Evolutionary conservation across 306 rosid species (phyloP), one percentile per base, ranked within the genome.

Genomic region (Fagus sylvatica): DNA sequence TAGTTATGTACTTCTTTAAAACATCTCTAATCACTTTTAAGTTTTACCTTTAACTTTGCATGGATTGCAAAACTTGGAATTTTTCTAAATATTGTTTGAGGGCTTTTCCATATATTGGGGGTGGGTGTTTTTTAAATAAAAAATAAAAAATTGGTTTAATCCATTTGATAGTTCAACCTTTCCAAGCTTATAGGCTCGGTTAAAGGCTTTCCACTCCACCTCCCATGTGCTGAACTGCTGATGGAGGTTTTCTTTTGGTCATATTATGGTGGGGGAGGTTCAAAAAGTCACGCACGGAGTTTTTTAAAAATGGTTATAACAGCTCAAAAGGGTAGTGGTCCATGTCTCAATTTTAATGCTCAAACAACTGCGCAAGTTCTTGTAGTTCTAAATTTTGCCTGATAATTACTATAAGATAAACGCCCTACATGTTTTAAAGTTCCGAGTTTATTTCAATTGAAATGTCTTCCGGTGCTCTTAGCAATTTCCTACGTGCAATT

Each of bases 261-360:
- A 55, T 32, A 19, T n/a, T 30, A 32, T n/a, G 40, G n/a, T 12
- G 67, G 13, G 4, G 67, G 42, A 46, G 41, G 39, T 61, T 61
- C 8, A 60, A 33, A 60, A 32, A 33, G 67, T 5, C 3, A 11
- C n/a, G 30, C 40, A 12, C 41, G 4, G 17, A 32, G n/a, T 13
- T 61, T 13, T 10, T n/a, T n/a, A 40, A 66, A 17, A 11, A n/a
- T 7, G 71, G 1, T 2, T 7, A 17, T 7, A 3, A 66, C 51
- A 66, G 71, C 71, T 66, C 71, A 66, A 66, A 39, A 66, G 71
- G 32, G 3, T 39, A 17, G 71, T 66, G 71, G 71, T 66, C 71
- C 71, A 1, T 6, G 1, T 16, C 16, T n/a, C 28, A 16, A 17
- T 3, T 65, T 65, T 17, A 39, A 4, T 37, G 32, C 15, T 39